These are phyloP conservation scores for Lolium rigidum DNA, from an alignment of 176 grass and related monocot species.

Conservation along the genomic window DNA sequence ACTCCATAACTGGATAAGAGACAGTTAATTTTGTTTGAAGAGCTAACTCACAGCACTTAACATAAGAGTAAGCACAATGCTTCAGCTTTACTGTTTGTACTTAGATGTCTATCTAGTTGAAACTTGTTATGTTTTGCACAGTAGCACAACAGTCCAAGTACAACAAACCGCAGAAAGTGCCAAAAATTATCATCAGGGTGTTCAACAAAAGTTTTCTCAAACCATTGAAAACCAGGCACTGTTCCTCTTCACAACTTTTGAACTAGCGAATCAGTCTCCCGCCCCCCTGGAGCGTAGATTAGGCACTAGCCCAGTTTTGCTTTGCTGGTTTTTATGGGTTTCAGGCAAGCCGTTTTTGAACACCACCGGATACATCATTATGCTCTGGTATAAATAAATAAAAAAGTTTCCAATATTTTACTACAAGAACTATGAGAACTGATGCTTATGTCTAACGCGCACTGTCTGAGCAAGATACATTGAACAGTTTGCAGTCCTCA, in stretches of 20 bases:
- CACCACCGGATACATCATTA: not conserved
- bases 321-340: not conserved
- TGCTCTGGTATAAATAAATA: constrained; percentile 10
- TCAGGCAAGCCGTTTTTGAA: not conserved
- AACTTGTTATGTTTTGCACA: constrained; percentile 38
- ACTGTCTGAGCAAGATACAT: constrained; percentile 37
- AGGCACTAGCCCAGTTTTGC: not conserved
- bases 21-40: constrained; percentile 27
- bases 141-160: constrained; percentile 28
- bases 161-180: constrained; percentile 19
- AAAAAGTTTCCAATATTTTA: constrained; percentile 28
- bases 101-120: constrained; percentile 40
- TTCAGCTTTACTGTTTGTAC: constrained; percentile 12
- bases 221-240: not conserved
- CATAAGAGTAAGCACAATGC: not conserved
- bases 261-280: not conserved
- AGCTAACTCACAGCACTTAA: constrained; percentile 22
- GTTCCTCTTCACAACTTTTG: not conserved
- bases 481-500: constrained; percentile 40
- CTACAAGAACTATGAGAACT: not conserved
- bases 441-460: constrained; percentile 20
- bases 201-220: not conserved
- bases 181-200: constrained; percentile 11
- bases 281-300: not conserved
- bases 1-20: constrained; percentile 14